phyloP scores from a whole-genome alignment of 2,329 filamentous ascomycete species.

The Fusarium luffae region DNA sequence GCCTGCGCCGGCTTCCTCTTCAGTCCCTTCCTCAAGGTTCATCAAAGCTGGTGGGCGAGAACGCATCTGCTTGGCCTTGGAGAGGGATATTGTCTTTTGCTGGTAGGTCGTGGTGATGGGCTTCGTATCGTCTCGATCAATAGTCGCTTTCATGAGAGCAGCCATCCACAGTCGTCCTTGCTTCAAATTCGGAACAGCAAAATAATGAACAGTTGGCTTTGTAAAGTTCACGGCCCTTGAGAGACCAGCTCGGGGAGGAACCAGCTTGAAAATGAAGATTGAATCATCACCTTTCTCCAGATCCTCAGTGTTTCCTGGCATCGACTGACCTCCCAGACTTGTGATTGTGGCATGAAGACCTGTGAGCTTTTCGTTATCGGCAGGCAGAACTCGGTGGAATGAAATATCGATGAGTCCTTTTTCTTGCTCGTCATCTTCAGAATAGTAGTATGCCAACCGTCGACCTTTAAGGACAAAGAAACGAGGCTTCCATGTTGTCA shows the following conservation, averaged over 20 bases:
- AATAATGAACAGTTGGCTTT: slow-evolving; percentile 96
- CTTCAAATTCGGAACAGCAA: slow-evolving; percentile 90
- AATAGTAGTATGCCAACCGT: slow-evolving; percentile 94
- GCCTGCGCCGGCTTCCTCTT: slow-evolving; percentile 44
- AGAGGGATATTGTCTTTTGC: slow-evolving; percentile 93
- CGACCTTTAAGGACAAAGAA: slow-evolving; percentile 95
- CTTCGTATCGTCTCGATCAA: slow-evolving; percentile 86
- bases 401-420: slow-evolving; percentile 98
- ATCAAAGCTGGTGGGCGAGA: slow-evolving; percentile 91
- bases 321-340: slow-evolving; percentile 65
- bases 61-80: slow-evolving; percentile 87
- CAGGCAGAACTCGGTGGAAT: slow-evolving; percentile 94
- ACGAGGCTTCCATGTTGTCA: slow-evolving; percentile 97
- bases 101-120: slow-evolving; percentile 92
- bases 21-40: slow-evolving; percentile 65
- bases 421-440: slow-evolving; percentile 90
- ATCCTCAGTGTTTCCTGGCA: slow-evolving; percentile 55
- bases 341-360: slow-evolving; percentile 92
- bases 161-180: slow-evolving; percentile 97
- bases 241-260: slow-evolving; percentile 87
- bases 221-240: slow-evolving; percentile 96
- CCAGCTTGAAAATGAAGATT: slow-evolving; percentile 98
- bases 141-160: slow-evolving; percentile 97
- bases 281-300: slow-evolving; percentile 69
- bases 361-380: slow-evolving; percentile 89